These are phyloP conservation scores for Acacia pycnantha DNA, from an alignment of 331 rosid species.

Conservation along the genomic window DNA sequence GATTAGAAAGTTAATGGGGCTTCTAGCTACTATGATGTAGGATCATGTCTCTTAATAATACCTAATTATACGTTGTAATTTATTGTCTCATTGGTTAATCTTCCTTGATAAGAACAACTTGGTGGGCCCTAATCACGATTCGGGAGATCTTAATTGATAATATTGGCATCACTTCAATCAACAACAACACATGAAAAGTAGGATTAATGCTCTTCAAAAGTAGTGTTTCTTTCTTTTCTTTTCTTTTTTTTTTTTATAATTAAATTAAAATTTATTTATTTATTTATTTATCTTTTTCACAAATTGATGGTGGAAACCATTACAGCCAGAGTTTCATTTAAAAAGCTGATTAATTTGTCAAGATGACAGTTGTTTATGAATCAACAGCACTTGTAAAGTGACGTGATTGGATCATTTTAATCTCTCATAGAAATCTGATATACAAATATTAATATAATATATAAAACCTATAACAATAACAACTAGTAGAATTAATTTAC, in stretches of 20 bases:
- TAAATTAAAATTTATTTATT: no score
- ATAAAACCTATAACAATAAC: background rate
- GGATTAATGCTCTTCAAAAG: slow-evolving; percentile 52
- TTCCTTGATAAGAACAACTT: slow-evolving; percentile 59
- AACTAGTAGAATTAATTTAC: background rate
- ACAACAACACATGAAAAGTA: slow-evolving; percentile 50
- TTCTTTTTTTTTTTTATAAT: background rate
- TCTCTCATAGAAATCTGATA: background rate
- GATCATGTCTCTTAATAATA: slow-evolving; percentile 50
- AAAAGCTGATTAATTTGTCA: slow-evolving; percentile 4
- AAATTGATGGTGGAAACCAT: slow-evolving; percentile 41
- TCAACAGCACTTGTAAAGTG: slow-evolving; percentile 24
- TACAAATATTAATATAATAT: background rate
- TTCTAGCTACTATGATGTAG: slow-evolving; percentile 52
- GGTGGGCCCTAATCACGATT: slow-evolving; percentile 78
- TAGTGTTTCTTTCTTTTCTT: slow-evolving; percentile 19
- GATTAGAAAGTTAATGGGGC: slow-evolving; percentile 70
- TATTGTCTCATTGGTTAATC: slow-evolving; percentile 39
- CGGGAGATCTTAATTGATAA: slow-evolving; percentile 79
- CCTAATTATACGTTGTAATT: slow-evolving; percentile 26
- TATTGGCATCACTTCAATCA: slow-evolving; percentile 83
- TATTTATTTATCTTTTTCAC: background rate
- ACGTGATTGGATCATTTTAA: slow-evolving; percentile 24
- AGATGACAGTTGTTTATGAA: slow-evolving; percentile 30
- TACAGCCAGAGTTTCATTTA: slow-evolving; percentile 2